These are phyloP conservation scores for Stemphylium beticola DNA, from an alignment of 2,329 filamentous ascomycete genomes.

Conservation along the genomic window DNA sequence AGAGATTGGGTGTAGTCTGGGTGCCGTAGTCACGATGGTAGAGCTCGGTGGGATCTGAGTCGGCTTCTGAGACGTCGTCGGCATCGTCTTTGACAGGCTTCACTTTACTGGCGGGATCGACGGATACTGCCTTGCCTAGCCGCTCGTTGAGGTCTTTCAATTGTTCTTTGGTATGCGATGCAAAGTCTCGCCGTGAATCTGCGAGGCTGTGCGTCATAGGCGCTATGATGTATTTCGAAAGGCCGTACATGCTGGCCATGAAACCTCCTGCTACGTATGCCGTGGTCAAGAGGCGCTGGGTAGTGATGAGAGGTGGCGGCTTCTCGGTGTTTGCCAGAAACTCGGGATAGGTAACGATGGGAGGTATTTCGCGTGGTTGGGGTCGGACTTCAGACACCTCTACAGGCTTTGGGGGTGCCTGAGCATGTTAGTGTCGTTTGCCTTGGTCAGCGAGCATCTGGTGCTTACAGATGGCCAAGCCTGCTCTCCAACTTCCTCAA, in stretches of 20 bases:
- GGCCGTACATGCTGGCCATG: conserved; percentile 68
- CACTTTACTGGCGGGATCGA: conserved; percentile 57
- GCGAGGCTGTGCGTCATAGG: conserved; percentile 64
- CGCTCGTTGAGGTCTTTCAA: conserved; percentile 63
- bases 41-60: conserved; percentile 74
- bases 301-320: conserved; percentile 65
- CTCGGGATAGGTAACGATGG: conserved; percentile 71
- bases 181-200: conserved; percentile 64
- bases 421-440: conserved; percentile 14
- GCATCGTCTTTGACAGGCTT: conserved; percentile 38
- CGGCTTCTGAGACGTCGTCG: conserved; percentile 54
- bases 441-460: neutral
- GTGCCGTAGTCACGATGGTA: conserved; percentile 83
- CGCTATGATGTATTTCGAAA: conserved; percentile 70
- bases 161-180: conserved; percentile 58
- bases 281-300: conserved; percentile 62
- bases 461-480: conserved; percentile 39
- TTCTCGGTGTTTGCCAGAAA: conserved; percentile 66
- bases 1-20: conserved; percentile 68
- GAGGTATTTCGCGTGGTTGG: conserved; percentile 56
- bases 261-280: conserved; percentile 63
- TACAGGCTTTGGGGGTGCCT: conserved; percentile 27
- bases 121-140: conserved; percentile 66
- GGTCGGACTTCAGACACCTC: conserved; percentile 19
- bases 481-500: conserved; percentile 31